A percentile compares a stretch with the other conserved stretches of the same genome.
These are phyloP conservation scores for Kalmusia sp. DNA, from an alignment of 2,329 filamentous ascomycete species.

Conservation along the genomic window DNA sequence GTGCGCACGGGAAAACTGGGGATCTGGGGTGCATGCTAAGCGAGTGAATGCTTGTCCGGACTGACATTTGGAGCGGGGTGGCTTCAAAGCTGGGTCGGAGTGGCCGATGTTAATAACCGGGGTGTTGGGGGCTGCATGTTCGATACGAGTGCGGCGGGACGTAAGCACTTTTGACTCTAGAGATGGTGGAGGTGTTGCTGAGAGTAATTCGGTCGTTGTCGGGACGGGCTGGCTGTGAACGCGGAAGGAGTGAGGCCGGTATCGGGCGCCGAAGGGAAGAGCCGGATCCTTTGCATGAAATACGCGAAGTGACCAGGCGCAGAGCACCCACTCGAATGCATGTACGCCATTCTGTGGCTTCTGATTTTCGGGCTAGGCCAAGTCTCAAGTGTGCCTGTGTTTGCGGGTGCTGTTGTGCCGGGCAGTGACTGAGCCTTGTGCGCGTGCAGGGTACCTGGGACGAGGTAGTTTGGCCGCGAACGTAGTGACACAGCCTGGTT, in stretches of 20 bases:
- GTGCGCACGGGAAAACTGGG: slow-evolving; percentile 13
- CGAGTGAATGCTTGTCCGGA: slow-evolving; percentile 13
- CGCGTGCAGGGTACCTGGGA: too few species aligned
- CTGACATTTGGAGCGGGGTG: slow-evolving; percentile 14
- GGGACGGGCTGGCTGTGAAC: slow-evolving; percentile 5
- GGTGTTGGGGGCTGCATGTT: slow-evolving; percentile 2
- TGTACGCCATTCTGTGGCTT: too few species aligned
- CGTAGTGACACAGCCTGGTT: too few species aligned
- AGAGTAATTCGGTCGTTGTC: background rate
- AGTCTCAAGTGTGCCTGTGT: too few species aligned
- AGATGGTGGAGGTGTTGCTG: background rate
- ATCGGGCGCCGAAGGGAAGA: slow-evolving; percentile 15
- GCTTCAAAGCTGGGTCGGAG: slow-evolving; percentile 9
- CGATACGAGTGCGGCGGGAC: background rate
- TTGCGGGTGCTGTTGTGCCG: too few species aligned
- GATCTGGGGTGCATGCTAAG: slow-evolving; percentile 25
- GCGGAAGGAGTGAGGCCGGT: slow-evolving; percentile 18
- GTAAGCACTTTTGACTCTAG: too few species aligned
- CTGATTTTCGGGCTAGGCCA: too few species aligned
- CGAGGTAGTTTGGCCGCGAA: too few species aligned
- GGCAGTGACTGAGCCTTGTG: too few species aligned
- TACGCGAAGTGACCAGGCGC: slow-evolving; percentile 21
- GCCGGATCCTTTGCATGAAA: slow-evolving; percentile 1
- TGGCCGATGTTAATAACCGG: slow-evolving; percentile 14
- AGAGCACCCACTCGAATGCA: too few species aligned